phyloP scores from a whole-genome alignment of 768 basidiomycete species.

The Cystofilobasidium capitatum region DNA sequence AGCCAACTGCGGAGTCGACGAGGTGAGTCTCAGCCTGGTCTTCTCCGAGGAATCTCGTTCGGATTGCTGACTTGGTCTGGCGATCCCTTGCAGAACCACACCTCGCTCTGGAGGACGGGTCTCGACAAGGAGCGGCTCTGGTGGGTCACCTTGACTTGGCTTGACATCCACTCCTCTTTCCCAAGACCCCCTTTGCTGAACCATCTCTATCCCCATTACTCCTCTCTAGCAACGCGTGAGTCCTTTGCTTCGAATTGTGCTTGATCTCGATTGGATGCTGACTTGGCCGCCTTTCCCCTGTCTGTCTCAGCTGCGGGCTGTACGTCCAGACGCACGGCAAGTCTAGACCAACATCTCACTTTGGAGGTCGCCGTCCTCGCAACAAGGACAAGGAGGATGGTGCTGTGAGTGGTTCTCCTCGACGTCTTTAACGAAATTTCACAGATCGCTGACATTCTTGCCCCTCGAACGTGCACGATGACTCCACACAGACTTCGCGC shows the following conservation, averaged over 20 bases:
- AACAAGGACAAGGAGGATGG: constrained; percentile 22
- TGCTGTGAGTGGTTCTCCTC: background rate
- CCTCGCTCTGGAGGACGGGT: constrained; percentile 21
- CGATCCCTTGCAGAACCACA: constrained; percentile 4
- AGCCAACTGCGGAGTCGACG: constrained; percentile 27
- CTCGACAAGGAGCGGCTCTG: constrained; percentile 25
- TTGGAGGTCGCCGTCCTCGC: constrained; percentile 6
- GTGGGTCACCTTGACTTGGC: constrained; percentile 7
- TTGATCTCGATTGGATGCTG: background rate
- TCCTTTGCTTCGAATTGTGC: background rate
- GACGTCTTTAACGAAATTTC: too few species aligned
- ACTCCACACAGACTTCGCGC: constrained; percentile 10
- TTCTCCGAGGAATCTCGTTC: too few species aligned
- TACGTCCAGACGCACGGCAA: constrained; percentile 26
- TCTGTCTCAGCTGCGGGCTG: constrained; percentile 4
- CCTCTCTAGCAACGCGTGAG: constrained; percentile 21
- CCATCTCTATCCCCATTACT: background rate
- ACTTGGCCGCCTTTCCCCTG: background rate
- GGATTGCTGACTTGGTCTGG: background rate
- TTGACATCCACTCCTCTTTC: background rate
- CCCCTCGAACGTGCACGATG: background rate
- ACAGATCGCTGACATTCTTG: background rate
- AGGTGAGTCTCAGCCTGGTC: background rate
- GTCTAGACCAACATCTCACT: constrained; percentile 23
- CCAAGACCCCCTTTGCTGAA: background rate